Evolutionary conservation across 2,329 filamentous ascomycete genomes (phyloP).

Genomic region (Raffaelea deltoideospora): DNA sequence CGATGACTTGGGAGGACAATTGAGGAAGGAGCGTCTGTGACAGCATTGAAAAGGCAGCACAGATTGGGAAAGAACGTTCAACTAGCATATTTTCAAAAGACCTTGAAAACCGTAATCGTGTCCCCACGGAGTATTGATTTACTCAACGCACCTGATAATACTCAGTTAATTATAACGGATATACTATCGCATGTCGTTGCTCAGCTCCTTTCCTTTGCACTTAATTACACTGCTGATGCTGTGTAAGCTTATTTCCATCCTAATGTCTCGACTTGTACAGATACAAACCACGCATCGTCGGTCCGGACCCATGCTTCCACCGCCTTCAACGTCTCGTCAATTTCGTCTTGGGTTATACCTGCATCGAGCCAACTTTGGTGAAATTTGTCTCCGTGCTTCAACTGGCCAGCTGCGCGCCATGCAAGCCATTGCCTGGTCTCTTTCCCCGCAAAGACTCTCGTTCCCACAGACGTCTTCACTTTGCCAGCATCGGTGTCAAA

Average conservation of each 20-base stretch:
- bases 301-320: constrained; percentile 19
- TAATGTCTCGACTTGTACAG: constrained; percentile 21
- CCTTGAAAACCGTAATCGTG: no score
- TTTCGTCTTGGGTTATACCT: constrained; percentile 20
- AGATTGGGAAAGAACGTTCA: no score
- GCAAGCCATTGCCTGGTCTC: constrained; percentile 16
- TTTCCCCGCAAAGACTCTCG: constrained; percentile 13
- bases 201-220: no score
- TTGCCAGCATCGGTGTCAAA: constrained; percentile 14
- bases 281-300: constrained; percentile 22
- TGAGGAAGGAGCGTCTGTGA: no score
- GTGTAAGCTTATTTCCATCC: constrained; percentile 25
- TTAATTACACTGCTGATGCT: neutral
- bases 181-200: no score
- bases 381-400: constrained; percentile 16
- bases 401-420: constrained; percentile 11
- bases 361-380: constrained; percentile 19
- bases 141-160: no score
- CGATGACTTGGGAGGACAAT: no score
- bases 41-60: no score
- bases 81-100: no score
- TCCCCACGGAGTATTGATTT: no score
- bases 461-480: constrained; percentile 15
- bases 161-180: no score
- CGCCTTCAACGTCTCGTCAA: constrained; percentile 16